Percentiles rank a stretch among this genome's conserved stretches.
phyloP scores from a whole-genome alignment of 352 stramenopile genomes.

The Blastocystis sp. region DNA sequence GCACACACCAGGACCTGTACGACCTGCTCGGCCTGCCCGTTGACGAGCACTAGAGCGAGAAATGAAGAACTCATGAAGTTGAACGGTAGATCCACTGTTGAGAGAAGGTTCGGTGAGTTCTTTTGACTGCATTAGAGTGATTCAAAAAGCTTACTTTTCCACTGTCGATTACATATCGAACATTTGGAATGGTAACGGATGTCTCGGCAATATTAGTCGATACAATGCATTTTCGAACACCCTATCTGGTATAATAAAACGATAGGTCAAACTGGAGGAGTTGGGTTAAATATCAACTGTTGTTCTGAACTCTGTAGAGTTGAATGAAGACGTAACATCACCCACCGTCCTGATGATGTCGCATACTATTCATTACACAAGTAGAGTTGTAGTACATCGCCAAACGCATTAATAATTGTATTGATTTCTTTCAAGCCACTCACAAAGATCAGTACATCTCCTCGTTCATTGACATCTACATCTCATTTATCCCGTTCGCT shows the following conservation, averaged over 20 bases:
- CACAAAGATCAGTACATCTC: conserved; percentile 38
- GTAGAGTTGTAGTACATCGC: neutral
- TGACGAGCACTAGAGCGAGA: conserved; percentile 76
- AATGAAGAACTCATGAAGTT: conserved; percentile 74
- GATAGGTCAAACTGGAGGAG: conserved; percentile 64
- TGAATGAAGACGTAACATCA: conserved; percentile 82
- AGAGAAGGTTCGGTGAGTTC: conserved; percentile 8
- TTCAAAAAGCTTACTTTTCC: conserved; percentile 71
- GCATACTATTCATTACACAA: neutral
- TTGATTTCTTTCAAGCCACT: conserved; percentile 47
- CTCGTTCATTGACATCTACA: conserved; percentile 37
- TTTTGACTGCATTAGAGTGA: conserved; percentile 3
- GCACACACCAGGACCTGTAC: conserved; percentile 76
- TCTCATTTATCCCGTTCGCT: neutral
- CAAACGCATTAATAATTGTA: conserved; percentile 17
- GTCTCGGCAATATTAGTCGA: conserved; percentile 92
- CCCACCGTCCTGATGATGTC: conserved; percentile 10
- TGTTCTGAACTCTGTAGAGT: conserved; percentile 86
- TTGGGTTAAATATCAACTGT: conserved; percentile 82
- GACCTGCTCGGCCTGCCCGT: conserved; percentile 74
- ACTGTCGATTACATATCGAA: conserved; percentile 90
- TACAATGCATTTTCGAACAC: conserved; percentile 63
- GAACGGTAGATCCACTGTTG: neutral
- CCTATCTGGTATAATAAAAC: neutral
- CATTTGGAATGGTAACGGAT: conserved; percentile 96